Evolutionary conservation across 371 early-diverging fungal species (phyloP), one percentile per base, ranked within the genome.

Genomic region (Mucor irregularis): DNA sequence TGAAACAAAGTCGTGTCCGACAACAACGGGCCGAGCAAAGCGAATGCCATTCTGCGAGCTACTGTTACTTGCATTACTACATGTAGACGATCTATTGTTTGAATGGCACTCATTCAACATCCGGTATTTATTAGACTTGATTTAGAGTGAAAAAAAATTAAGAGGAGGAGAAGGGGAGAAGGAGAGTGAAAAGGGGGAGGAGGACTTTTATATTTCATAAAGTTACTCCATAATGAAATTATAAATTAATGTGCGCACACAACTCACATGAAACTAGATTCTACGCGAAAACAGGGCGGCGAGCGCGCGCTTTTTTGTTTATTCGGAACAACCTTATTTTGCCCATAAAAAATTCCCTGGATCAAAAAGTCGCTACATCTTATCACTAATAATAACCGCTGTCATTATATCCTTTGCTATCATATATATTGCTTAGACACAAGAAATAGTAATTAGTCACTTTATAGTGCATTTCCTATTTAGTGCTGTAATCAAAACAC

Each of bases 51-150:
- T 45, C 7, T 31, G 11, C 31, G 5, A 11, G 31, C 31, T 31
- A 7, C 31, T 11, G 31, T 31, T 31, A 11, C 31, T 31, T 22
- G 19, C 24, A 21, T 17, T 48, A 48, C 25, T 48, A 17, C 21
- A 21, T 31, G 30, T 14, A 22, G 49, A 48, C 31, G n/a, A 34
- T 21, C 49, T 48, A 24, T 48, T 48, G 31, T 24, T 40, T n/a
- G 30, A n/a, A 25, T 22, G 43, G 31, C 30, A 42, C 53, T 52
- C 53, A 52, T 42, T 52, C n/a, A 43, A 52, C 53, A 52, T 52
- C 13, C 53, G 53, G 43, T 24, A 50, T 38, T 31, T 10, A 9
- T 25, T 30, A 7, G 17, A 26, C n/a, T 16, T 50, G 25, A 13
- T 25, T 35, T 34, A 24, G 1, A 14, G 7, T 22, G 22, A 17